Base-by-base conservation (phyloP, 345 rosid species). In the Raphanus raphanistrum region DNA sequence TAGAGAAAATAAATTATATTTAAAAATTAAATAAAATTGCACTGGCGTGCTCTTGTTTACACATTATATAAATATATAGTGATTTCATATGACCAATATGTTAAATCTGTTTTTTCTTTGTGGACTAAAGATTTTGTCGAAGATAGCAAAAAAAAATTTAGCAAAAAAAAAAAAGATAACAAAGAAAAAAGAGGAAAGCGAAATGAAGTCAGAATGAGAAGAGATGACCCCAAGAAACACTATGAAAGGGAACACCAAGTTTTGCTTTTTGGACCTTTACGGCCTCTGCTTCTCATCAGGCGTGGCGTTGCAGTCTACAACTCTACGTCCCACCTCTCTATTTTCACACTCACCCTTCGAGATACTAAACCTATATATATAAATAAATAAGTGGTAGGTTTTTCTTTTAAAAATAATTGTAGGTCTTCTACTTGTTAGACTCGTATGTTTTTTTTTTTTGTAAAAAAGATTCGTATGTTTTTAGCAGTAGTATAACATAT, bases 261-360 rank as follows among this genome's bases (percentile, higher is more conserved):
- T 83, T 83, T 70, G 74, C 66, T 86, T 88, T 89, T 86, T 83
- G 89, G 89, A 87, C 90, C 84, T 92, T 82, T 78, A 58, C 63
- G 33, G 57, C 78, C 76, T 79, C 78, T 48, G 17, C 84, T 85
- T 86, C 86, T 79, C 85, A 76, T 66, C 45, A 87, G 89, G 98
- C 95, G 95, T 91, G 98, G 58, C 78, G 79, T 70, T 77, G 76
- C 80, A 9, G 63, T 75, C 76, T 55, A 74, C 75, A 70, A 26
- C 2, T 38, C 66, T 87, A 35, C 86, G 90, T 84, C 80, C 64
- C 76, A 43, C 2, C 15, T 8, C n/a, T 43, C 2, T 12, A 43
- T 43, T 43, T 43, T 43, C 52, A 43, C 52, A 43, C 52, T 12
- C 52, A 43, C 52, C 52, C 15, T 43, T 43, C 43, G 12, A 38